phyloP scores from a whole-genome alignment of 73 alveolate genomes.

The Paramecium sonneborni region DNA sequence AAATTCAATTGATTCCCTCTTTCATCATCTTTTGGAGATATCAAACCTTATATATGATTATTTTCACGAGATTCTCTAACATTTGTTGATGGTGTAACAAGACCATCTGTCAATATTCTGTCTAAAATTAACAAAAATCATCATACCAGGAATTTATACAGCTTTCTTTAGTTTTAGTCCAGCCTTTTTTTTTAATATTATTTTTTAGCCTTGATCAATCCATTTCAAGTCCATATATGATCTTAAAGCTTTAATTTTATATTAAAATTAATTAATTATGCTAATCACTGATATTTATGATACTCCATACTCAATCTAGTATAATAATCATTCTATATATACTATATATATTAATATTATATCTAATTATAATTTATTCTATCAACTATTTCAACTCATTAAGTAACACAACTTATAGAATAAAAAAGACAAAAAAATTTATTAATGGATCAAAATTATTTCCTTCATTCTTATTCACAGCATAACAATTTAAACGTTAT shows the following conservation, averaged over 20 bases:
- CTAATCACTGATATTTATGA: neutral
- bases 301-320: neutral
- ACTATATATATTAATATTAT: neutral
- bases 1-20: neutral
- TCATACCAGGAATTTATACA: neutral
- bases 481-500: too few relatives aligned
- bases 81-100: neutral
- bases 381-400: too few relatives aligned
- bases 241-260: neutral
- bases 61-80: neutral
- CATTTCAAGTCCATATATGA: neutral
- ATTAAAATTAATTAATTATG: neutral
- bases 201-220: neutral
- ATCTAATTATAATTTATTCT: neutral
- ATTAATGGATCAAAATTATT: too few relatives aligned
- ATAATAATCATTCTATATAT: neutral
- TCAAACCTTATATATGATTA: neutral
- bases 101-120: neutral
- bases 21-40: neutral
- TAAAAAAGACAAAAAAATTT: too few relatives aligned
- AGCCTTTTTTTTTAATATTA: slow-evolving; percentile 14
- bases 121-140: neutral
- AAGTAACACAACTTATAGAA: neutral
- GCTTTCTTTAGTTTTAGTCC: neutral
- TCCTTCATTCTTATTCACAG: too few relatives aligned